These are phyloP conservation scores for Suhomyces terraborum DNA, from an alignment of 1,139 yeast species.

Conservation along the genomic window DNA sequence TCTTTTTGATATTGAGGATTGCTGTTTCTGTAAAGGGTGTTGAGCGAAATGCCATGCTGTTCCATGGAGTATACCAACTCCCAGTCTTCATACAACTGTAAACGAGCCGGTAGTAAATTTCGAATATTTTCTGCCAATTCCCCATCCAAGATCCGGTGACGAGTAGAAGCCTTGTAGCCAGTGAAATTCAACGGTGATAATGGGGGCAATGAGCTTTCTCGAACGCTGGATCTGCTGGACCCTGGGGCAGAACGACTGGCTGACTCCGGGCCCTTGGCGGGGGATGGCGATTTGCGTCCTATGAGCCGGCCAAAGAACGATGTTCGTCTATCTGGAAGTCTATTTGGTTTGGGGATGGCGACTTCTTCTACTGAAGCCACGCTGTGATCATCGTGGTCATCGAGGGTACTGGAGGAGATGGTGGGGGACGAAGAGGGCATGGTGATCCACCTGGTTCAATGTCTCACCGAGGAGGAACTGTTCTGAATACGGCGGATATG, in stretches of 20 bases:
- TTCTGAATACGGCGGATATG: no score
- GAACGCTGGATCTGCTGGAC: constrained; percentile 4
- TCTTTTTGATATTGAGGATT: constrained; percentile 36
- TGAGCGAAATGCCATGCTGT: constrained; percentile 87
- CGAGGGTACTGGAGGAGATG: constrained; percentile 2
- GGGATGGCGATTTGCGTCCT: constrained; percentile 12
- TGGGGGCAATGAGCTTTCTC: constrained; percentile 32
- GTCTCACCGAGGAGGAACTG: background rate
- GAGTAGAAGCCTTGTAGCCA: constrained; percentile 64
- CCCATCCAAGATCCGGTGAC: constrained; percentile 53
- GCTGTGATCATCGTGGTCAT: constrained; percentile 4
- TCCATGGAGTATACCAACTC: constrained; percentile 75
- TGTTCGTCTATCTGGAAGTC: constrained; percentile 6
- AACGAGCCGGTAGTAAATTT: constrained; percentile 69
- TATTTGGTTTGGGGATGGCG: constrained; percentile 1
- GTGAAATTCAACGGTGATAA: constrained; percentile 32
- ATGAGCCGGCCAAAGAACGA: constrained; percentile 12
- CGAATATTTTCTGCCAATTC: constrained; percentile 77
- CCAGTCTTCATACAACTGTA: constrained; percentile 82
- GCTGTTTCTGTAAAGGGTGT: constrained; percentile 61
- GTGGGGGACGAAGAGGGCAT: constrained; percentile 1
- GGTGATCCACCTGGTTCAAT: background rate
- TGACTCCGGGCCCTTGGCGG: constrained; percentile 3
- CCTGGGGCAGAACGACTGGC: constrained; percentile 3
- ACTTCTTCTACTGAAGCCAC: constrained; percentile 6